These are phyloP conservation scores for Panicum hallii DNA, from an alignment of 202 grass and related monocot species.

Conservation along the genomic window DNA sequence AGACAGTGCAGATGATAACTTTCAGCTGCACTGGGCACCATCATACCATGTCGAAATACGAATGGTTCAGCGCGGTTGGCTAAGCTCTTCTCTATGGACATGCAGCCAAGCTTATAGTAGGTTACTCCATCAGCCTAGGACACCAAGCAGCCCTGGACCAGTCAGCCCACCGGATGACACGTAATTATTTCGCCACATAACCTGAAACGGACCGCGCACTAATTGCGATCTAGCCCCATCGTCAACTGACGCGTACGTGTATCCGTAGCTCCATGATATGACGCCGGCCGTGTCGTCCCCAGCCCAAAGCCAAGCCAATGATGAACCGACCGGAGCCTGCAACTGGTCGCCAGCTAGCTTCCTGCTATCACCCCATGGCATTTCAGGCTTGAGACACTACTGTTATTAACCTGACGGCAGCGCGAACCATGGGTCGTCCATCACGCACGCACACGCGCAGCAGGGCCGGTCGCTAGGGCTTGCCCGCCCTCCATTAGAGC, in stretches of 20 bases:
- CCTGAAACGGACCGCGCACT: slow-evolving; percentile 25
- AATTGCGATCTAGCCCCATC: slow-evolving; percentile 33
- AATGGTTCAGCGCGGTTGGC: not conserved
- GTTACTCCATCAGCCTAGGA: not conserved
- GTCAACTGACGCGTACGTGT: slow-evolving; percentile 36
- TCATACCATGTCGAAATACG: not conserved
- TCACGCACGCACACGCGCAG: not conserved
- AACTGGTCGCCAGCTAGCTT: not conserved
- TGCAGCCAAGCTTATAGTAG: not conserved
- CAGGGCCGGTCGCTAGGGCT: not conserved
- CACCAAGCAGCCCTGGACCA: not conserved
- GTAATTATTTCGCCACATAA: slow-evolving; percentile 37
- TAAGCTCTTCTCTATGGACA: not conserved
- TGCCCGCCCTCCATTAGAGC: not conserved
- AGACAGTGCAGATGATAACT: not conserved
- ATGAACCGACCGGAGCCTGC: slow-evolving; percentile 16
- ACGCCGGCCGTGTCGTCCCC: slow-evolving; percentile 41
- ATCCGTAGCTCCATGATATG: slow-evolving; percentile 44
- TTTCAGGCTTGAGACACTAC: not conserved
- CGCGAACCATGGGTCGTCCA: not conserved
- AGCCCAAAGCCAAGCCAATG: slow-evolving; percentile 37
- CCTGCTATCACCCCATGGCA: not conserved
- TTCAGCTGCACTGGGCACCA: not conserved
- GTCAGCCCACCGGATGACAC: slow-evolving; percentile 12
- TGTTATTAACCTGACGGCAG: slow-evolving; percentile 25